Evolutionary conservation across 2,329 filamentous ascomycete species (phyloP).

Genomic region (Sordariomycetes sp.): DNA sequence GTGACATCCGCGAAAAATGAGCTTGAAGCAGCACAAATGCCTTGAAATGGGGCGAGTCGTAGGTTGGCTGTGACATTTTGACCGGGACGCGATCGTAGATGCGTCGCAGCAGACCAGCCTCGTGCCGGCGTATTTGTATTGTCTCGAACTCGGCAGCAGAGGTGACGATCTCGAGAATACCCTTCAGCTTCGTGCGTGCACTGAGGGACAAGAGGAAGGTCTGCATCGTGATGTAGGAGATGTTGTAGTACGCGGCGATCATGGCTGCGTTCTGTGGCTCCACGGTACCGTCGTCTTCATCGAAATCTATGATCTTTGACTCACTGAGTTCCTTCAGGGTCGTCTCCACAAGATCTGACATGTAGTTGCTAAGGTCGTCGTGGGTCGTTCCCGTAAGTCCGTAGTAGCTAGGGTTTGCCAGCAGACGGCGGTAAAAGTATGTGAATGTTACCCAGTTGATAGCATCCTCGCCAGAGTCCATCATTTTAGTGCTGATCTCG

Average conservation of each 20-base stretch:
- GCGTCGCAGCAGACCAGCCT: constrained; percentile 76
- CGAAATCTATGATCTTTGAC: constrained; percentile 90
- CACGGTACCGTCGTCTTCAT: constrained; percentile 86
- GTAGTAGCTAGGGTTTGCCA: constrained; percentile 96
- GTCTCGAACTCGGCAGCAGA: constrained; percentile 94
- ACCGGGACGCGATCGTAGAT: constrained; percentile 94
- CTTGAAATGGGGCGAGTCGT: constrained; percentile 96
- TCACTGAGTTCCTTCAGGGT: constrained; percentile 86
- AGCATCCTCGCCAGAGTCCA: constrained; percentile 90
- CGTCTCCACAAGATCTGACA: constrained; percentile 90
- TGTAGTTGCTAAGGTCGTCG: constrained; percentile 84
- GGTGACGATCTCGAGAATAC: constrained; percentile 91
- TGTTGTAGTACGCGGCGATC: constrained; percentile 99
- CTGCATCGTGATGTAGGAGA: constrained; percentile 98
- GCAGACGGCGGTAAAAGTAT: constrained; percentile 90
- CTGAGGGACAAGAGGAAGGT: constrained; percentile 90
- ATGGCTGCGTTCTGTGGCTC: constrained; percentile 90
- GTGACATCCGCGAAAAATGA: constrained; percentile 94
- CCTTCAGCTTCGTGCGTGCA: constrained; percentile 87
- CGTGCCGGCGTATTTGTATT: constrained; percentile 88
- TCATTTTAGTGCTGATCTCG: constrained; percentile 93
- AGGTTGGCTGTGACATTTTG: constrained; percentile 81
- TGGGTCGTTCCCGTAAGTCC: constrained; percentile 80
- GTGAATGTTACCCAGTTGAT: constrained; percentile 99
- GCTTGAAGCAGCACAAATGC: constrained; percentile 94